phyloP scores from a whole-genome alignment of 1,139 yeast species.

The Citeromyces hawaiiensis region DNA sequence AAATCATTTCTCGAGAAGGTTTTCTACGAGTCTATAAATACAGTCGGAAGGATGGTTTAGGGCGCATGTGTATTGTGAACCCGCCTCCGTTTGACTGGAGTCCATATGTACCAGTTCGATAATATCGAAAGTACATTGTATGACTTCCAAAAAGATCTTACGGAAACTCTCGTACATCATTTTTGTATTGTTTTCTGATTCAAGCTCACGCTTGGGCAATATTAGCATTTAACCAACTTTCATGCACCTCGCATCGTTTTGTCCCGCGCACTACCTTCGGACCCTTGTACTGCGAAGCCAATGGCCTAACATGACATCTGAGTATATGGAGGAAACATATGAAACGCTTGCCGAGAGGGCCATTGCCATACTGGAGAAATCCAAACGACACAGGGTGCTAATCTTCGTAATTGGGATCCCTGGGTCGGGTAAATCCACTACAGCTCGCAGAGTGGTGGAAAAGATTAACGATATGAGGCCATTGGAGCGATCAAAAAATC shows the following conservation, averaged over 20 bases:
- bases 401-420: conserved; percentile 65
- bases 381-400: conserved; percentile 30
- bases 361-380: conserved; percentile 11
- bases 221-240: no score
- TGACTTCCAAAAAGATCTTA: no score
- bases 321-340: conserved; percentile 18
- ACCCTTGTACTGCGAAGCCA: not conserved
- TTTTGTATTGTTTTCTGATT: no score
- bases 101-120: no score
- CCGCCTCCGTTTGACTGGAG: no score
- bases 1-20: no score
- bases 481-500: not conserved
- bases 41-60: no score
- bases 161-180: no score
- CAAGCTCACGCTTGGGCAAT: no score
- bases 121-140: no score
- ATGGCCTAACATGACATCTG: not conserved
- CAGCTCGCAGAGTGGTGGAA: conserved; percentile 31
- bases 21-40: no score
- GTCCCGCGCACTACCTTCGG: not conserved
- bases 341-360: conserved; percentile 18
- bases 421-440: conserved; percentile 74
- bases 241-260: not conserved
- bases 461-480: conserved; percentile 17
- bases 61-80: no score